Evolutionary conservation across 2,329 filamentous ascomycete genomes (phyloP), one percentile per base, ranked within the genome.

Genomic region (Annulohypoxylon truncatum): DNA sequence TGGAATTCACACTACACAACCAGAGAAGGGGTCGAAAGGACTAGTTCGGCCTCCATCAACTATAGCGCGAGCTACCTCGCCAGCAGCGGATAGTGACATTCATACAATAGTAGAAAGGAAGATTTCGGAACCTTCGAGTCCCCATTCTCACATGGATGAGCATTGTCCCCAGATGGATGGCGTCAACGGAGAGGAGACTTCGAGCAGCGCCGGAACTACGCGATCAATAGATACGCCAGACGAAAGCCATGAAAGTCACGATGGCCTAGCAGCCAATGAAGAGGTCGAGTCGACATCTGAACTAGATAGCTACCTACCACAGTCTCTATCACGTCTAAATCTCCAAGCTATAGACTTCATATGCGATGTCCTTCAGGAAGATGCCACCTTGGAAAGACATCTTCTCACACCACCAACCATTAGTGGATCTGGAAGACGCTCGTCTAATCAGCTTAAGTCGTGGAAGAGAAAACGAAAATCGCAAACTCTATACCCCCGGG

Each of bases 271-370:
- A 24, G 42, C 44, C 15, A 35, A 28, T 29, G 51, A 64, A 53
- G 46, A 54, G 12, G 38, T 53, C 24, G 71, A 74, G 13, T 58
- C 64, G 7, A 54, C 72, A 26, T 66, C 73, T 6, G 66, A 76
- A 13, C 59, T 75, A 4, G 75, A 82, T 18, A 68, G 71, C 35
- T 76, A 82, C 20, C 78, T 87, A 2, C 89, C 89, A 0, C 88
- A 91, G 71, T 83, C 87, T 3, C 71, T 91, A 7, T 82, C 82
- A 0, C 79, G 77, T 2, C 79, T 91, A 2, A 84, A 84, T 61
- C 79, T 86, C 2, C 84, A 87, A 35, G 77, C 87, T 0, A 80
- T 90, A 31, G 83, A 89, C 58, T 85, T 90, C 66, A 79, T 90
- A 18, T 90, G 87, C 69, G 84, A 89, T 71, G 79, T 88, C 2